phyloP scores from a whole-genome alignment of 768 basidiomycete species.

The Mycena amicta region DNA sequence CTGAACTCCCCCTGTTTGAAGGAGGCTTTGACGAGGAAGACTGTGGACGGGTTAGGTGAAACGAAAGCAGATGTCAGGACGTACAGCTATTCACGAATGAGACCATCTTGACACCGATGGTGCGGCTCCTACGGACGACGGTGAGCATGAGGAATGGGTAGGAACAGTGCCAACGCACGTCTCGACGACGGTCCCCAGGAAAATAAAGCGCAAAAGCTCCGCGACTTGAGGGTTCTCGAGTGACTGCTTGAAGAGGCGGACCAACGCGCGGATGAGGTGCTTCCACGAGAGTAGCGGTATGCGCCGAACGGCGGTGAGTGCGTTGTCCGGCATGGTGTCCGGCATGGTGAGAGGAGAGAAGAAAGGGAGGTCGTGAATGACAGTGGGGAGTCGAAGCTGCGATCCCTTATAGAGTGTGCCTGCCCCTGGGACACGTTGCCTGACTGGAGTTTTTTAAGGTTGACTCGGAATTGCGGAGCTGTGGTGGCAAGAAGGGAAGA shows the following conservation, averaged over 20 bases:
- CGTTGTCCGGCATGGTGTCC: background rate
- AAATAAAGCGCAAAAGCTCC: conserved; percentile 20
- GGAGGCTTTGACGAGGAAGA: conserved; percentile 24
- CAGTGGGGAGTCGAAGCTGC: background rate
- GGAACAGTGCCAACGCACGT: conserved; percentile 16
- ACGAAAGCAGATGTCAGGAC: conserved; percentile 1
- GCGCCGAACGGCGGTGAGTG: background rate
- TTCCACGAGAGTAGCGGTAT: background rate
- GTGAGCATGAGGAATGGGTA: background rate
- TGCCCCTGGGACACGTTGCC: background rate
- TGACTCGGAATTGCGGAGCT: background rate
- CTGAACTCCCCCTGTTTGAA: conserved; percentile 21
- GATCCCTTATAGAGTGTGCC: background rate
- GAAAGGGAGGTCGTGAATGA: background rate
- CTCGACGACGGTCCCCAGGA: conserved; percentile 23
- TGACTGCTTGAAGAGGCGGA: conserved; percentile 1
- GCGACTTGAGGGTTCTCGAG: conserved; percentile 20
- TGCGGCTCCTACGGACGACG: conserved; percentile 13
- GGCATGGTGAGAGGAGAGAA: background rate
- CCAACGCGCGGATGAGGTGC: conserved; percentile 8
- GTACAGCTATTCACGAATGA: conserved; percentile 22
- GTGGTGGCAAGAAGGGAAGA: background rate
- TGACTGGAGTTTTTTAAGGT: background rate
- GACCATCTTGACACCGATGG: conserved; percentile 22
- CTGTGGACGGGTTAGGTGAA: background rate